Conservation (phyloP, 805 yeast species). For the Kazachstania kunashirensis region DNA sequence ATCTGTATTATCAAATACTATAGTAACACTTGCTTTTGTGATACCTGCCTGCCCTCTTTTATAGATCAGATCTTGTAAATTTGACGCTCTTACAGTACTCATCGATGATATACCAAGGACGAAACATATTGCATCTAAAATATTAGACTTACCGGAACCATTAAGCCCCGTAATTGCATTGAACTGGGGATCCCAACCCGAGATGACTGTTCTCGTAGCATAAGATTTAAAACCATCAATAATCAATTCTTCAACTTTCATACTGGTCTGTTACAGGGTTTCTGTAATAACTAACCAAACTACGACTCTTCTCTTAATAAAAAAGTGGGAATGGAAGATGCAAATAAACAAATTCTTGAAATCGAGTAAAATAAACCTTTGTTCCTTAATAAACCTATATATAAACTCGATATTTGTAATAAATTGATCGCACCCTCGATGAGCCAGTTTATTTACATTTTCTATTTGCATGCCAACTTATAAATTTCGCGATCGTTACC, state of each 20-base stretch:
- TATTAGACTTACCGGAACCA: constrained; percentile 96
- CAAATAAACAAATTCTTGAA: no score
- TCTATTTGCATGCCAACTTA: no score
- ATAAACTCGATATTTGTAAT: no score
- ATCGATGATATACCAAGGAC: constrained; percentile 94
- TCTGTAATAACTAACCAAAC: no score
- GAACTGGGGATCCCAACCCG: constrained; percentile 93
- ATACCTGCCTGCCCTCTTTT: constrained; percentile 98
- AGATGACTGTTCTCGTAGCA: constrained; percentile 90
- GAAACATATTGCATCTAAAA: constrained; percentile 93
- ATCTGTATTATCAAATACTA: constrained; percentile 85
- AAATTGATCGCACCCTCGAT: no score
- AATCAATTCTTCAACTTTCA: constrained; percentile 93
- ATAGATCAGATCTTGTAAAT: constrained; percentile 85
- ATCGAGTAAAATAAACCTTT: no score
- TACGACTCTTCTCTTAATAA: no score
- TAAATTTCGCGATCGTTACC: no score
- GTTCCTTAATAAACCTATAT: no score
- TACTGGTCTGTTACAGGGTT: no score
- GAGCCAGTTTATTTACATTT: no score
- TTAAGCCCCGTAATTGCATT: constrained; percentile 96
- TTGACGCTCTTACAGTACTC: constrained; percentile 91
- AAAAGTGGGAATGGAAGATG: no score
- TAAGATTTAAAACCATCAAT: constrained; percentile 97
- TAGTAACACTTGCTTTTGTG: constrained; percentile 92